Evolutionary conservation across 352 stramenopile genomes (phyloP).

Genomic region (Phytophthora pluvialis): DNA sequence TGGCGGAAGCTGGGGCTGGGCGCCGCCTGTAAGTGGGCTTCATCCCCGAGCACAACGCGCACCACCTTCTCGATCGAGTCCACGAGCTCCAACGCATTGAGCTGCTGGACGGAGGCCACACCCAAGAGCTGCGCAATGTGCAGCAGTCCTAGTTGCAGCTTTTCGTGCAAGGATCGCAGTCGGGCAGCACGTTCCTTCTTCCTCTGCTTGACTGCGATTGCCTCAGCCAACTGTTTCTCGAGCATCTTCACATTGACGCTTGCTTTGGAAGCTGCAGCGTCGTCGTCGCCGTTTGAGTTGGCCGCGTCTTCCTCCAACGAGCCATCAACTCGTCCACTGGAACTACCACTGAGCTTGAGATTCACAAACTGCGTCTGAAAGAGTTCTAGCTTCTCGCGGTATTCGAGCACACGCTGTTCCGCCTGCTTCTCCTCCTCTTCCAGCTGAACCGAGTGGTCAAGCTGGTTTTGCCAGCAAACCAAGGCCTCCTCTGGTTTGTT

Average conservation of each 20-base stretch:
- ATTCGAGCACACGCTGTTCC: slow-evolving; percentile 67
- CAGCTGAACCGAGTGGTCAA: slow-evolving; percentile 73
- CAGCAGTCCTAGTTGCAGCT: slow-evolving; percentile 74
- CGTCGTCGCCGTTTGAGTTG: slow-evolving; percentile 21
- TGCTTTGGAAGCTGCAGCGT: slow-evolving; percentile 30
- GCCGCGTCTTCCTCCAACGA: slow-evolving; percentile 17
- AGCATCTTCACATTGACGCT: slow-evolving; percentile 71
- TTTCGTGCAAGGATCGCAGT: slow-evolving; percentile 69
- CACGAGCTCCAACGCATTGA: slow-evolving; percentile 67
- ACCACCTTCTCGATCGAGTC: slow-evolving; percentile 83
- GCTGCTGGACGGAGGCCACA: slow-evolving; percentile 44
- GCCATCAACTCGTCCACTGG: slow-evolving; percentile 31
- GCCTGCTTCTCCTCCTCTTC: slow-evolving; percentile 65
- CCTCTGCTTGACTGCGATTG: slow-evolving; percentile 55
- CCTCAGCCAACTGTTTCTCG: slow-evolving; percentile 68
- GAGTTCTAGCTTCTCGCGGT: slow-evolving; percentile 59
- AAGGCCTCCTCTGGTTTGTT: slow-evolving; percentile 79
- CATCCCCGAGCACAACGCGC: slow-evolving; percentile 75
- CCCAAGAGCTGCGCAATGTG: slow-evolving; percentile 82
- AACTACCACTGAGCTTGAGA: slow-evolving; percentile 70
- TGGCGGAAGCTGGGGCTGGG: slow-evolving; percentile 61
- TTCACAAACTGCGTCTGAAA: slow-evolving; percentile 73
- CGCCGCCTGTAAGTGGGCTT: slow-evolving; percentile 61
- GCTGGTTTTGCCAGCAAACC: slow-evolving; percentile 81
- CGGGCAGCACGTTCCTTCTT: slow-evolving; percentile 73